Evolutionary conservation across 345 rosid genomes (phyloP).

Genomic region (Ricinus communis): DNA sequence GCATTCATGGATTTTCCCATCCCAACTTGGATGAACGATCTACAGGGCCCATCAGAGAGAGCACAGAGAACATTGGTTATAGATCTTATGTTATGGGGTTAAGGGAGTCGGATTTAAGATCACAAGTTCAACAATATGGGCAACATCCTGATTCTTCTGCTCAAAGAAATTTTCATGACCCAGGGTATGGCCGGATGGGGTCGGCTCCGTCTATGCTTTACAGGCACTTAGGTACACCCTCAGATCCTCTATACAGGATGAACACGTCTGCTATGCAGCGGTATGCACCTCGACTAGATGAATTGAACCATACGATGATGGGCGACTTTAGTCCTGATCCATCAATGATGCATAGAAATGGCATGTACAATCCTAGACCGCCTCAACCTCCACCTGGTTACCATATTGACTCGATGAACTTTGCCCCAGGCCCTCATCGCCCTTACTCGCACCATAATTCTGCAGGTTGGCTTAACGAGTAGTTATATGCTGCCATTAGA

Average conservation of each 20-base stretch:
- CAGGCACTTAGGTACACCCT: constrained; percentile 22
- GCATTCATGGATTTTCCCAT: constrained; percentile 30
- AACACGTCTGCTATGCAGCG: constrained; percentile 51
- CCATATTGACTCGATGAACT: constrained; percentile 29
- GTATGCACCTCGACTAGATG: constrained; percentile 63
- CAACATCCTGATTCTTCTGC: constrained; percentile 18
- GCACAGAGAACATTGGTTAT: constrained; percentile 22
- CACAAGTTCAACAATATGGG: constrained; percentile 36
- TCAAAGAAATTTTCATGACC: constrained; percentile 36
- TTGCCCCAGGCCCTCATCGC: constrained; percentile 49
- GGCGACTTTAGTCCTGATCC: constrained; percentile 37
- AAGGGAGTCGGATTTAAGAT: constrained; percentile 24
- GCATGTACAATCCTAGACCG: constrained; percentile 25
- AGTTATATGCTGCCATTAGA: constrained; percentile 8
- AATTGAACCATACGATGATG: constrained; percentile 47
- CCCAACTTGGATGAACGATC: constrained; percentile 31
- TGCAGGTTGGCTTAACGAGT: constrained; percentile 74
- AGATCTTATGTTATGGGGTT: constrained; percentile 27
- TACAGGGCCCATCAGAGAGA: constrained; percentile 20
- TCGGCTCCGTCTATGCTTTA: constrained; percentile 33
- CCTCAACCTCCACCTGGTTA: constrained; percentile 19
- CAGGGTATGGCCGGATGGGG: constrained; percentile 28
- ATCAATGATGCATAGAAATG: constrained; percentile 22
- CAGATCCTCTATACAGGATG: constrained; percentile 33
- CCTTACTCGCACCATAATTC: constrained; percentile 33